These are phyloP conservation scores for Fusarium concolor DNA, from an alignment of 2,329 filamentous ascomycete genomes.

Conservation along the genomic window DNA sequence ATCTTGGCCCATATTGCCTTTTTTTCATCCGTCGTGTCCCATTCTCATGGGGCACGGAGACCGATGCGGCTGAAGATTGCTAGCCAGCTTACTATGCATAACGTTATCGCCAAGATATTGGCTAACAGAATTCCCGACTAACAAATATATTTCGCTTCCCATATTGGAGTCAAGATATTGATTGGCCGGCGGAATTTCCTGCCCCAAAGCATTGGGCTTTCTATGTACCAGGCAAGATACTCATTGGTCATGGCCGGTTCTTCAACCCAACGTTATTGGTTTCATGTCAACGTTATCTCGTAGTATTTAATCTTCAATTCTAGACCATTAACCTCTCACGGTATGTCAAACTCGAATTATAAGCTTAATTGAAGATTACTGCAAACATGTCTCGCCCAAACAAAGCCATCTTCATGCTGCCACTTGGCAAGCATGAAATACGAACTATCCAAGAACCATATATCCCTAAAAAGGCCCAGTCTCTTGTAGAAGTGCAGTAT, in stretches of 20 bases:
- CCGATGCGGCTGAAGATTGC: too few relatives aligned
- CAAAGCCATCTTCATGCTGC: slow-evolving; percentile 14
- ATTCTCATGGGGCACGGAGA: too few relatives aligned
- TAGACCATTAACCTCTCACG: accelerated
- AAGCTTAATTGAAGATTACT: accelerated
- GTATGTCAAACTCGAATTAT: accelerated
- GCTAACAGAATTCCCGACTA: not conserved
- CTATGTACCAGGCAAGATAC: too few relatives aligned
- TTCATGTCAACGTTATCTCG: not conserved
- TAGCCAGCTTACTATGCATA: not conserved
- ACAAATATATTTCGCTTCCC: accelerated
- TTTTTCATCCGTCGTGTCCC: too few relatives aligned
- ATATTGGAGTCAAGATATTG: accelerated
- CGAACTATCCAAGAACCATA: not conserved
- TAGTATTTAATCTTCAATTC: accelerated
- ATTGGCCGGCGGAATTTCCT: not conserved
- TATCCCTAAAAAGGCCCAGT: not conserved
- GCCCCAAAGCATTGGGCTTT: too few relatives aligned
- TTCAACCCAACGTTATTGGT: not conserved
- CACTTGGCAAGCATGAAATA: not conserved
- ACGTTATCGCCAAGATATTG: not conserved
- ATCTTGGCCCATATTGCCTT: too few relatives aligned
- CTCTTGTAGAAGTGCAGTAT: slow-evolving; percentile 28
- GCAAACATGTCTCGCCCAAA: not conserved
- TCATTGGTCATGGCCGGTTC: accelerated